Evolutionary conservation across 805 yeast genomes (phyloP).

Genomic region (Kazachstania kunashirensis): DNA sequence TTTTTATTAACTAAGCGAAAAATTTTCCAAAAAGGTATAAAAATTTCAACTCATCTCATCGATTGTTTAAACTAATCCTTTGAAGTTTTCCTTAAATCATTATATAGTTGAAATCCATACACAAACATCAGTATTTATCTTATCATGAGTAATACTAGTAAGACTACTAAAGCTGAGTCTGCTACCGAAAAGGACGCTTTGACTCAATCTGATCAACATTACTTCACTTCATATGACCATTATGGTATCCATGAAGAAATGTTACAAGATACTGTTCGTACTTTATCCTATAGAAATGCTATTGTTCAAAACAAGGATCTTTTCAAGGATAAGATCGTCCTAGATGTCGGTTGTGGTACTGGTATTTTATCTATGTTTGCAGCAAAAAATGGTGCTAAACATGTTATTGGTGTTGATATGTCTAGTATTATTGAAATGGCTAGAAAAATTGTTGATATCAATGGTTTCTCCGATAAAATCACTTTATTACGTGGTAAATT

Average conservation of each 20-base stretch:
- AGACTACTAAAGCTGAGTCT: conserved; percentile 29
- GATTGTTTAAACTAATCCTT: too few relatives aligned
- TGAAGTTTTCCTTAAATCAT: too few relatives aligned
- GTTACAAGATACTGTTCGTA: conserved; percentile 92
- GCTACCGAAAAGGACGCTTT: conserved; percentile 61
- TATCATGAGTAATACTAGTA: too few relatives aligned
- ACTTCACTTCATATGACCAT: conserved; percentile 91
- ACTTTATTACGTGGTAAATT: conserved; percentile 85
- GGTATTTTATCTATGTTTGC: conserved; percentile 98
- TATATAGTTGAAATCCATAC: too few relatives aligned
- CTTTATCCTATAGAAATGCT: conserved; percentile 84
- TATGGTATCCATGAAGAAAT: conserved; percentile 97
- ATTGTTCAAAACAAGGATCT: conserved; percentile 80
- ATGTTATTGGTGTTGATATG: conserved; percentile 95
- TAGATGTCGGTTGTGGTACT: conserved; percentile 99
- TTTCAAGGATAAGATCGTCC: conserved; percentile 85
- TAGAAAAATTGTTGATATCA: conserved; percentile 69
- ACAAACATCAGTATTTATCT: too few relatives aligned
- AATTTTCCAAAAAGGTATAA: too few relatives aligned
- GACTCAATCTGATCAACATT: conserved; percentile 79
- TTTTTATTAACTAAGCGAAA: too few relatives aligned
- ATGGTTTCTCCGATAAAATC: conserved; percentile 78
- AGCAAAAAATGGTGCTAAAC: conserved; percentile 97
- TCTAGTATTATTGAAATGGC: conserved; percentile 95
- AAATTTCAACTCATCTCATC: too few relatives aligned